Conservation (phyloP, 192 early-diverging fungal species). For the Haplosporangium gracile region DNA sequence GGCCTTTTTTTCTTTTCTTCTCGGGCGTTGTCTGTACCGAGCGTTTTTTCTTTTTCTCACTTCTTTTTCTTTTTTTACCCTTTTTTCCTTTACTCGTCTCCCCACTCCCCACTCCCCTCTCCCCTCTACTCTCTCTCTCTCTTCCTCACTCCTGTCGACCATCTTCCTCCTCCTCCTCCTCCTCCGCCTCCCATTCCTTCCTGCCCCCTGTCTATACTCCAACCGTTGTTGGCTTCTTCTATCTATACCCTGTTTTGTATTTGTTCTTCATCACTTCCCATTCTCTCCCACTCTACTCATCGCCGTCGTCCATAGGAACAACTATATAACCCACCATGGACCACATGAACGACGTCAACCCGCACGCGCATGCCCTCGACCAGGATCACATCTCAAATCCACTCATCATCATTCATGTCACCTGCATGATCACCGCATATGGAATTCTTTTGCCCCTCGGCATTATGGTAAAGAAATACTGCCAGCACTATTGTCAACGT, state of each 20-base stretch:
- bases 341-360: slow-evolving; percentile 44
- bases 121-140: not conserved
- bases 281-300: not conserved
- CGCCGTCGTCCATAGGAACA: not conserved
- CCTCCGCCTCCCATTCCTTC: not conserved
- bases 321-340: slow-evolving; percentile 14
- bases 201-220: not conserved
- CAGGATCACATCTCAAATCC: slow-evolving; percentile 49
- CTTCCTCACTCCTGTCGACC: not conserved
- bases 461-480: slow-evolving; percentile 36
- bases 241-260: not conserved
- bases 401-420: slow-evolving; percentile 60
- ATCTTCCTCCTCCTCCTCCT: too few relatives aligned
- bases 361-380: slow-evolving; percentile 28
- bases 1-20: not conserved
- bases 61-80: not conserved
- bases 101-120: not conserved
- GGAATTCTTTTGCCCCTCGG: slow-evolving; percentile 55
- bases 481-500: not conserved
- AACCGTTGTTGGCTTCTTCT: not conserved
- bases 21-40: not conserved
- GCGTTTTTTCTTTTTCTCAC: not conserved
- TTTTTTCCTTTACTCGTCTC: not conserved
- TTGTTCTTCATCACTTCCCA: not conserved
- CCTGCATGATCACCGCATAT: slow-evolving; percentile 58